These are phyloP conservation scores for Pseudogymnoascus sp. DNA, from an alignment of 2,329 filamentous ascomycete genomes.

Conservation along the genomic window DNA sequence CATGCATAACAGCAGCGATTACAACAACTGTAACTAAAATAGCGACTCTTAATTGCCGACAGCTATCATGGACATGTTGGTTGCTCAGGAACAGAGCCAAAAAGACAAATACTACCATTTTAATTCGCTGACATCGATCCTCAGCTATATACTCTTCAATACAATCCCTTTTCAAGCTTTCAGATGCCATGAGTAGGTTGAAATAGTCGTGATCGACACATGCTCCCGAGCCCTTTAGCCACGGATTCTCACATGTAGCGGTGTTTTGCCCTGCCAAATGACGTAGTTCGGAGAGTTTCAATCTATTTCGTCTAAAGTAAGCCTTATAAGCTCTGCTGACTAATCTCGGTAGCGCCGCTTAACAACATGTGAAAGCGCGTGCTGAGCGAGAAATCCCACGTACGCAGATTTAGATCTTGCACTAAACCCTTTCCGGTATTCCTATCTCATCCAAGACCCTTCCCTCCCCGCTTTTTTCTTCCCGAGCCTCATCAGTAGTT, in stretches of 20 bases:
- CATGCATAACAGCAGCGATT: too few species aligned
- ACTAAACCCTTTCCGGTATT: neutral
- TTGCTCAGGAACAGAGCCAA: too few species aligned
- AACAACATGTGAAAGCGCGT: neutral
- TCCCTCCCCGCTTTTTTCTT: conserved; percentile 5
- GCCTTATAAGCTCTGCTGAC: neutral
- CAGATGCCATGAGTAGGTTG: neutral
- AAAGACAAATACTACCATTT: too few species aligned
- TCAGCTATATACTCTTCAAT: too few species aligned
- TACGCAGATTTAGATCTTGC: neutral
- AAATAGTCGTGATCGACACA: conserved; percentile 5
- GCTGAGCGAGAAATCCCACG: neutral
- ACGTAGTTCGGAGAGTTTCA: neutral
- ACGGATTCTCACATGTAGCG: conserved; percentile 7
- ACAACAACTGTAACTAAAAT: too few species aligned
- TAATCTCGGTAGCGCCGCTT: neutral
- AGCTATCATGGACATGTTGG: too few species aligned
- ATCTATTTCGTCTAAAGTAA: neutral
- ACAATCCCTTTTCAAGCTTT: too few species aligned
- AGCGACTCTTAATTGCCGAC: too few species aligned
- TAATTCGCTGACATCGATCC: too few species aligned
- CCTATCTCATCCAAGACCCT: neutral
- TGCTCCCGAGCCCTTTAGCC: neutral
- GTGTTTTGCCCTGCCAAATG: neutral
- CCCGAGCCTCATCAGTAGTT: conserved; percentile 3